Percentiles rank a stretch among this genome's conserved stretches.
phyloP scores from a whole-genome alignment of 768 basidiomycete genomes.

The Rhizopogon vinicolor region DNA sequence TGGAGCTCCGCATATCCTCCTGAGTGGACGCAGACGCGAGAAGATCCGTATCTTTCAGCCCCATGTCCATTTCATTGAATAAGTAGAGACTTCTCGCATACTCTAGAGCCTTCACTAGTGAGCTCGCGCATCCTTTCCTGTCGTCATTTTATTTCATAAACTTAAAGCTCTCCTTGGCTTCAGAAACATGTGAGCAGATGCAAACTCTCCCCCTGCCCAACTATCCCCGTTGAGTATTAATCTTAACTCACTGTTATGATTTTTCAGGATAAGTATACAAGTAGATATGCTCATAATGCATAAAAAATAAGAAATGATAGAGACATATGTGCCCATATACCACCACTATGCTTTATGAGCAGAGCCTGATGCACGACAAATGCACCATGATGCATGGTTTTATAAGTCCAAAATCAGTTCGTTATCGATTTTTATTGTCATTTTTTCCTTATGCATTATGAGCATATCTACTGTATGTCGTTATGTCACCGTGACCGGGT shows the following conservation, averaged over 20 bases:
- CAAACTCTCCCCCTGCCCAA: neutral
- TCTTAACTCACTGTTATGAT: neutral
- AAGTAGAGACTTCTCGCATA: neutral
- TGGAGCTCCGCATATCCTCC: neutral
- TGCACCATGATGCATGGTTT: too few relatives aligned
- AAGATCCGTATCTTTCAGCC: neutral
- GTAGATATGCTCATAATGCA: too few relatives aligned
- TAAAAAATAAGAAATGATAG: too few relatives aligned
- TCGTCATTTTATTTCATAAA: neutral
- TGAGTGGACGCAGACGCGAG: too few relatives aligned
- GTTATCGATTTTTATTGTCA: too few relatives aligned
- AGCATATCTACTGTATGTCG: too few relatives aligned
- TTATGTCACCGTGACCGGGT: neutral
- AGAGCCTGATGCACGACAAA: too few relatives aligned
- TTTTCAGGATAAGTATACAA: neutral
- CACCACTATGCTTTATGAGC: too few relatives aligned
- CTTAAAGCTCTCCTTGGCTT: neutral
- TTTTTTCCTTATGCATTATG: too few relatives aligned
- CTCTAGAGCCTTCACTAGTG: too few relatives aligned
- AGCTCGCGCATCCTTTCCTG: neutral
- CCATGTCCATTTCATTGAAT: neutral
- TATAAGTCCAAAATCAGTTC: too few relatives aligned
- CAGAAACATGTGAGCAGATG: neutral
- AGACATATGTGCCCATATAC: too few relatives aligned
- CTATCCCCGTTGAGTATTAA: neutral